phyloP scores from a whole-genome alignment of 2,329 filamentous ascomycete genomes.

The Ramularia endophylla region DNA sequence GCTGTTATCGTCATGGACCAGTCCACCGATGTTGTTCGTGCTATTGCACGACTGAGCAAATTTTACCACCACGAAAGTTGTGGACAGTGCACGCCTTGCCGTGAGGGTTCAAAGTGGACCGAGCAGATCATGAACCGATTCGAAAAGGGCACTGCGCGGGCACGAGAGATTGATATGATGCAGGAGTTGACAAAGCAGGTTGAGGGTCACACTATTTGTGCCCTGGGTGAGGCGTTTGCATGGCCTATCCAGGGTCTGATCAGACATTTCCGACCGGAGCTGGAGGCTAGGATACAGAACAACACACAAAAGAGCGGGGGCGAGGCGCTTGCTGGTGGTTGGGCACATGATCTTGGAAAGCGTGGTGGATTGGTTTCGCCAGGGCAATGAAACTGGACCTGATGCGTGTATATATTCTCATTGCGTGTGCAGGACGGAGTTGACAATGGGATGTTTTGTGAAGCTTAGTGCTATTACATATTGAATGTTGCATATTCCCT shows the following conservation, averaged over 20 bases:
- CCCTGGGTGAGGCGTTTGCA: slow-evolving; percentile 93
- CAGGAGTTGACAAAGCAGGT: slow-evolving; percentile 99
- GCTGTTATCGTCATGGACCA: slow-evolving; percentile 99
- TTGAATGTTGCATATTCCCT: too few relatives aligned
- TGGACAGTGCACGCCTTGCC: slow-evolving; percentile 98
- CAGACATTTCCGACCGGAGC: slow-evolving; percentile 93
- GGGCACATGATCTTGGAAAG: slow-evolving; percentile 66
- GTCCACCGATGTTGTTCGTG: slow-evolving; percentile 89
- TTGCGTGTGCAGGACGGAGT: too few relatives aligned
- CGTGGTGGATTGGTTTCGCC: slow-evolving; percentile 83
- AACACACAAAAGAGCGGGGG: slow-evolving; percentile 70
- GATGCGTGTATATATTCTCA: too few relatives aligned
- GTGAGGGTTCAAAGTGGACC: slow-evolving; percentile 98
- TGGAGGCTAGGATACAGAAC: slow-evolving; percentile 83
- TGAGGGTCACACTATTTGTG: slow-evolving; percentile 98
- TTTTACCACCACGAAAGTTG: slow-evolving; percentile 99
- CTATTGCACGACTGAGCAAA: slow-evolving; percentile 84
- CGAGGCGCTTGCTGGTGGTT: slow-evolving; percentile 76
- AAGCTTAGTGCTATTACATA: too few relatives aligned
- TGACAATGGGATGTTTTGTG: too few relatives aligned
- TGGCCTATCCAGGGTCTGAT: slow-evolving; percentile 99
- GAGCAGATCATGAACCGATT: slow-evolving; percentile 98
- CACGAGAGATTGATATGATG: slow-evolving; percentile 97
- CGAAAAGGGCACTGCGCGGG: slow-evolving; percentile 80
- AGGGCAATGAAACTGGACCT: slow-evolving; percentile 60